These are phyloP conservation scores for Circinella umbellata DNA, from an alignment of 371 early-diverging fungal species.

Conservation along the genomic window DNA sequence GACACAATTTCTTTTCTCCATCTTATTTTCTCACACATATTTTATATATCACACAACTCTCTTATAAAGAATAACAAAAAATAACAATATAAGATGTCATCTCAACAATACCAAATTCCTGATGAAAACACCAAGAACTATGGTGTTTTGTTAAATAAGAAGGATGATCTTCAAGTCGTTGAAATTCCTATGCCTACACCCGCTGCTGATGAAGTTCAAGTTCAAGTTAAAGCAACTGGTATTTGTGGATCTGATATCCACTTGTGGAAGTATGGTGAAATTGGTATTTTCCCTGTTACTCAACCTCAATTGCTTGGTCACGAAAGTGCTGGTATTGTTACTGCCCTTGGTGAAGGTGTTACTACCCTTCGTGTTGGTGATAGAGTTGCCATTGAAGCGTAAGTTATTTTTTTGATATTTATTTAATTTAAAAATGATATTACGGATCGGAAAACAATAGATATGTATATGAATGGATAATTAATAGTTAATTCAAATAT, in stretches of 20 bases:
- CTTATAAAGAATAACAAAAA: no score
- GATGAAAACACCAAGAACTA: conserved; percentile 33
- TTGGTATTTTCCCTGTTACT: conserved; percentile 49
- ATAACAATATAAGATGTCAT: background rate
- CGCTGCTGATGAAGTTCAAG: conserved; percentile 35
- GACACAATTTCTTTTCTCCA: background rate
- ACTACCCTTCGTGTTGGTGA: conserved; percentile 33
- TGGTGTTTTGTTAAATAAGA: conserved; percentile 39
- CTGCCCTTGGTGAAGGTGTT: conserved; percentile 45
- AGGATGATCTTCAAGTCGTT: conserved; percentile 41
- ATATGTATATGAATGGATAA: background rate
- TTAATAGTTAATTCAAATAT: background rate
- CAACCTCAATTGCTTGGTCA: conserved; percentile 49
- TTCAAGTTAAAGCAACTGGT: conserved; percentile 48
- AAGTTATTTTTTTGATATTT: conserved; percentile 14
- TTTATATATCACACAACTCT: background rate
- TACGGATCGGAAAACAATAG: no score
- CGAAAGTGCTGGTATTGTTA: conserved; percentile 52
- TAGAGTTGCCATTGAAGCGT: conserved; percentile 45
- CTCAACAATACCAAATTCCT: conserved; percentile 15
- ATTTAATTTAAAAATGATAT: no score
- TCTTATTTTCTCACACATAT: background rate
- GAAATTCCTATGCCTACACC: conserved; percentile 45
- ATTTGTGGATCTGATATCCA: conserved; percentile 52
- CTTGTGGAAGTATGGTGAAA: conserved; percentile 49